Conservation (phyloP, 1,139 yeast genomes). For the Zygosaccharomyces pseudobailii region DNA sequence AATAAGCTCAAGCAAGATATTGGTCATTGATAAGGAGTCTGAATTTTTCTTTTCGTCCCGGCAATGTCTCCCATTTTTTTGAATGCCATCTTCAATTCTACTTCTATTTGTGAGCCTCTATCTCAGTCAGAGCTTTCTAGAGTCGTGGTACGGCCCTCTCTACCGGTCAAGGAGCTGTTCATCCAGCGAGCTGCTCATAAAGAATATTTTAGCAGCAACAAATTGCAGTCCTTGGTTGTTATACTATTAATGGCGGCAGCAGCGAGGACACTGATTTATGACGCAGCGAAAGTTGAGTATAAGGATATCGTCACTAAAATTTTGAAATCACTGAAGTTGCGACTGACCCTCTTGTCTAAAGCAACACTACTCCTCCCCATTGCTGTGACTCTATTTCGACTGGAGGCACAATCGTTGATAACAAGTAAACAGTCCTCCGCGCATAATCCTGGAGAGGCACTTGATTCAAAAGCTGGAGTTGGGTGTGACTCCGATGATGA, state of each 20-base stretch:
- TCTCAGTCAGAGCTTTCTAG: too few species aligned
- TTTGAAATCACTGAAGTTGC: not conserved
- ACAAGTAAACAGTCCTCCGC: too few species aligned
- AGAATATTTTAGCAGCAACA: not conserved
- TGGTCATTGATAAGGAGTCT: too few species aligned
- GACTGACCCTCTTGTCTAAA: not conserved
- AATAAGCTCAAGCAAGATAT: not conserved
- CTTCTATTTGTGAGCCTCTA: too few species aligned
- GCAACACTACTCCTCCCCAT: too few species aligned
- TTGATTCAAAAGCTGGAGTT: too few species aligned
- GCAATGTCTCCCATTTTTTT: not conserved
- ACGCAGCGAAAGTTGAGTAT: not conserved
- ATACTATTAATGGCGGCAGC: not conserved
- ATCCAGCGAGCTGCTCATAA: not conserved
- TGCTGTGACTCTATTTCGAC: too few species aligned
- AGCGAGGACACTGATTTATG: not conserved
- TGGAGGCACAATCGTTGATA: too few species aligned
- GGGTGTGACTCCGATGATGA: too few species aligned
- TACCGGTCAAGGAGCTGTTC: not conserved
- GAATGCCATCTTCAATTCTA: not conserved
- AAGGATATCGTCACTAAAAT: not conserved
- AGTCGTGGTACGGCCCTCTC: not conserved
- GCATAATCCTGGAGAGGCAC: too few species aligned
- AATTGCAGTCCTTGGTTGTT: not conserved
- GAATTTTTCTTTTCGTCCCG: too few species aligned